These are phyloP conservation scores for Erodium maritimum DNA, from an alignment of 345 rosid species.

Conservation along the genomic window DNA sequence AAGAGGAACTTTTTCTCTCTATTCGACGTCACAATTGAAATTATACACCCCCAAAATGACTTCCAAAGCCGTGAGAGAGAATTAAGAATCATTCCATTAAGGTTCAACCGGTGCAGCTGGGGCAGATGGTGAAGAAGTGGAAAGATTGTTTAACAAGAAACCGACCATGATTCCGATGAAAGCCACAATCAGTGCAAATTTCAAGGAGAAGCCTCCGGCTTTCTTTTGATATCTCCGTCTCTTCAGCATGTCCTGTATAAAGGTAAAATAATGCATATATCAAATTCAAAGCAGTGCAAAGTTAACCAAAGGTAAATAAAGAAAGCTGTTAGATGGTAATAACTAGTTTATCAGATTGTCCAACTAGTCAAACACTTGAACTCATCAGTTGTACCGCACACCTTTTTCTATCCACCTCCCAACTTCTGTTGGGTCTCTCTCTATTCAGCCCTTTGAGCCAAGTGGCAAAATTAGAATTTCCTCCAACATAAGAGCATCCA, in stretches of 20 bases:
- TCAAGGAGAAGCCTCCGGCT: slow-evolving; percentile 48
- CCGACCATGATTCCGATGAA: slow-evolving; percentile 72
- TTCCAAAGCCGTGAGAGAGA: not conserved
- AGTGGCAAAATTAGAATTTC: too few relatives aligned
- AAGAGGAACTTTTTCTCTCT: slow-evolving; percentile 8
- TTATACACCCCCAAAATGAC: slow-evolving; percentile 15
- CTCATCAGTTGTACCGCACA: too few relatives aligned
- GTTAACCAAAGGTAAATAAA: not conserved
- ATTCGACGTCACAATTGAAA: slow-evolving; percentile 13
- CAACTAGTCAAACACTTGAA: too few relatives aligned
- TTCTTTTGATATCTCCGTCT: slow-evolving; percentile 48
- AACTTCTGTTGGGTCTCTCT: too few relatives aligned
- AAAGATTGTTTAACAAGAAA: slow-evolving; percentile 57
- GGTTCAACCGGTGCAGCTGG: not conserved
- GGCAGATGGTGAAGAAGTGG: slow-evolving; percentile 37
- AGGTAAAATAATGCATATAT: not conserved
- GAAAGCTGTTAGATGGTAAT: not conserved
- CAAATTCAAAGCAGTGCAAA: not conserved
- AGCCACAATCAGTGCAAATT: slow-evolving; percentile 64
- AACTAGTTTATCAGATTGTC: not conserved
- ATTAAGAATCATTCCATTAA: slow-evolving; percentile 12
- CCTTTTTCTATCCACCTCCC: too few relatives aligned
- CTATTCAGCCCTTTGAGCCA: too few relatives aligned
- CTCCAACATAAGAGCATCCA: too few relatives aligned
- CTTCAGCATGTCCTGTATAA: slow-evolving; percentile 55